These are phyloP conservation scores for Ophioceras dolichostomum DNA, from an alignment of 2,329 filamentous ascomycete species.

Conservation along the genomic window DNA sequence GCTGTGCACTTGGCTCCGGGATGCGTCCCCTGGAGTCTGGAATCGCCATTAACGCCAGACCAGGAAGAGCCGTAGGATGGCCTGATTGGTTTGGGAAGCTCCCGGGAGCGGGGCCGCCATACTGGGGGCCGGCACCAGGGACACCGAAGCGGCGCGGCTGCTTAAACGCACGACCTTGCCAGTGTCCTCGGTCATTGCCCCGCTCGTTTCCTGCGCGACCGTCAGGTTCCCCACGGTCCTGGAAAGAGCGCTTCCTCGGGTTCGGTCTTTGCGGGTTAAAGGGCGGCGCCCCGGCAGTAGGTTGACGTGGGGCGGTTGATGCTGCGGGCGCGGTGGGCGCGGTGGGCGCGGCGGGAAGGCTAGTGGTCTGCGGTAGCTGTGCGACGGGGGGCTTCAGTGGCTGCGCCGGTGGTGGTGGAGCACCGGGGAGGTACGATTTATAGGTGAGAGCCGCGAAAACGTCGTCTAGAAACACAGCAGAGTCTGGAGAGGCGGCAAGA, in stretches of 20 bases:
- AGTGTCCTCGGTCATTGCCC: slow-evolving; percentile 12
- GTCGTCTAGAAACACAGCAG: slow-evolving; percentile 54
- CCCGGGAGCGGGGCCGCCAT: no score
- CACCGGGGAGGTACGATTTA: slow-evolving; percentile 48
- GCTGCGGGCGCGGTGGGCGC: no score
- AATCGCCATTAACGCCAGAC: no score
- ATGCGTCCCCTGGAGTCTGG: no score
- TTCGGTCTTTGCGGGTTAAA: slow-evolving; percentile 7
- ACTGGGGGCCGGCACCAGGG: no score
- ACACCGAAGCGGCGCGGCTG: slow-evolving; percentile 47
- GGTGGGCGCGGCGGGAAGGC: no score
- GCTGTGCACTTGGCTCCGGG: no score
- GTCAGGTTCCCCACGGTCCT: slow-evolving; percentile 35
- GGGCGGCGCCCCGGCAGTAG: slow-evolving; percentile 1
- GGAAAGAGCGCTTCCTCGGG: slow-evolving; percentile 41
- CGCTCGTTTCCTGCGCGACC: slow-evolving; percentile 15
- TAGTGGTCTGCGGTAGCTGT: slow-evolving; percentile 4
- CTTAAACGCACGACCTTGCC: slow-evolving; percentile 38
- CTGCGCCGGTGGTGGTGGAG: slow-evolving; percentile 27
- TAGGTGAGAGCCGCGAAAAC: slow-evolving; percentile 54
- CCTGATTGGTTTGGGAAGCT: no score
- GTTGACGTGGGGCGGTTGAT: no score
- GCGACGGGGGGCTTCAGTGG: slow-evolving; percentile 6
- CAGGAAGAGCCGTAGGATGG: no score
- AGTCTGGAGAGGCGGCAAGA: no score